These are phyloP conservation scores for Austropuccinia psidii DNA, from an alignment of 1,284 basidiomycete genomes.

Conservation along the genomic window DNA sequence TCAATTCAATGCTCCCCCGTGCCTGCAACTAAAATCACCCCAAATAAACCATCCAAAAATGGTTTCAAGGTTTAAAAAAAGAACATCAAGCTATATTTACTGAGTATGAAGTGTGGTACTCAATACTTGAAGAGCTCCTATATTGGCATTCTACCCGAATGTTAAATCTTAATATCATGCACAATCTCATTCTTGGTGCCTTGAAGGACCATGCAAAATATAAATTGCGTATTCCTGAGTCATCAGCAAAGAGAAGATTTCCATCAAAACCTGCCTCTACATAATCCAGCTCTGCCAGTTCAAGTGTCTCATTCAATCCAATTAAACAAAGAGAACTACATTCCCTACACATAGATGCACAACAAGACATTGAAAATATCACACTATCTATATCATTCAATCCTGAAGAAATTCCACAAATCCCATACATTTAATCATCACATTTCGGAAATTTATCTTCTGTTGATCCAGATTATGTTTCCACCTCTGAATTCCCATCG, in stretches of 20 bases:
- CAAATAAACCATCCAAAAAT: background rate
- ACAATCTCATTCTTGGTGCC: constrained; percentile 2
- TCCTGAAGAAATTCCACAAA: background rate
- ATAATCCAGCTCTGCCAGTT: too few relatives aligned
- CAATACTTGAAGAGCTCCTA: background rate
- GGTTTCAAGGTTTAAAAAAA: background rate
- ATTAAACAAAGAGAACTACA: too few relatives aligned
- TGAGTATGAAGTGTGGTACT: background rate
- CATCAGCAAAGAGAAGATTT: background rate
- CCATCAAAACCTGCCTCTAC: too few relatives aligned
- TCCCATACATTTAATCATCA: too few relatives aligned
- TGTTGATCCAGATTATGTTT: background rate
- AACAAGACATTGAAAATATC: background rate
- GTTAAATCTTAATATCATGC: constrained; percentile 11
- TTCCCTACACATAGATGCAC: background rate
- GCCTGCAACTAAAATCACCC: background rate
- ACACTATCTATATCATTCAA: background rate
- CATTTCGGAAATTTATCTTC: too few relatives aligned
- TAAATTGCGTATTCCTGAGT: background rate
- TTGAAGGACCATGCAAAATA: background rate
- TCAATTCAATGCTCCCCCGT: background rate
- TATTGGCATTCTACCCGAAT: constrained; percentile 18
- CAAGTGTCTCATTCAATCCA: too few relatives aligned
- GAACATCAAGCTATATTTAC: background rate
- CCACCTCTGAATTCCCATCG: background rate